These are phyloP conservation scores for Coemansia sp. DNA, from an alignment of 192 early-diverging fungal species.

Conservation along the genomic window DNA sequence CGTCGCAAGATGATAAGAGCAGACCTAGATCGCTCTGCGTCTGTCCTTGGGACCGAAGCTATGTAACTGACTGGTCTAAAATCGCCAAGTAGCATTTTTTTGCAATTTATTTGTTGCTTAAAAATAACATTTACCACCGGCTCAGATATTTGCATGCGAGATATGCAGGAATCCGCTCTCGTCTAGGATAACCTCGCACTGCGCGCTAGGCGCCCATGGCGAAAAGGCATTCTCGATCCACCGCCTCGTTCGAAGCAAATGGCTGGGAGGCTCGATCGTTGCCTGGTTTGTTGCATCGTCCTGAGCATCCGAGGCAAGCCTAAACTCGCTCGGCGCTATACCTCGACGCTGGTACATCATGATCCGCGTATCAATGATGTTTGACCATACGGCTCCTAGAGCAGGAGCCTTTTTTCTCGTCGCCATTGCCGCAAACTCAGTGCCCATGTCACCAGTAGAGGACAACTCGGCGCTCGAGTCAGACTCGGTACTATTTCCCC, in stretches of 20 bases:
- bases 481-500: neutral
- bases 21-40: conserved; percentile 1
- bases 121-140: no score
- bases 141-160: neutral
- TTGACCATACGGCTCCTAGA: conserved; percentile 75
- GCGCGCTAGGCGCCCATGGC: conserved; percentile 38
- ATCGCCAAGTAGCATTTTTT: neutral
- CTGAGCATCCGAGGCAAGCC: neutral
- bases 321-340: conserved; percentile 14
- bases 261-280: conserved; percentile 1
- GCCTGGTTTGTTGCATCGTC: neutral
- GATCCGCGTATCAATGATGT: conserved; percentile 70
- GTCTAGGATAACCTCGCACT: conserved; percentile 42
- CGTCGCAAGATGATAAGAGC: conserved; percentile 17
- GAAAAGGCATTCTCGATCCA: conserved; percentile 47
- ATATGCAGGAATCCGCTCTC: conserved; percentile 32
- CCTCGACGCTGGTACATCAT: conserved; percentile 54
- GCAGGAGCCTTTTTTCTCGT: conserved; percentile 62
- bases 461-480: conserved; percentile 22
- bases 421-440: conserved; percentile 9
- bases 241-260: conserved; percentile 31
- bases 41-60: conserved; percentile 48
- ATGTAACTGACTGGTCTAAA: conserved; percentile 6
- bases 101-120: neutral
- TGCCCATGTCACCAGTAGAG: conserved; percentile 18